Percentiles rank a stretch among this genome's conserved stretches.
Conservation (phyloP, 1,139 yeast genomes). For the Blastobotrys buckinghamii region DNA sequence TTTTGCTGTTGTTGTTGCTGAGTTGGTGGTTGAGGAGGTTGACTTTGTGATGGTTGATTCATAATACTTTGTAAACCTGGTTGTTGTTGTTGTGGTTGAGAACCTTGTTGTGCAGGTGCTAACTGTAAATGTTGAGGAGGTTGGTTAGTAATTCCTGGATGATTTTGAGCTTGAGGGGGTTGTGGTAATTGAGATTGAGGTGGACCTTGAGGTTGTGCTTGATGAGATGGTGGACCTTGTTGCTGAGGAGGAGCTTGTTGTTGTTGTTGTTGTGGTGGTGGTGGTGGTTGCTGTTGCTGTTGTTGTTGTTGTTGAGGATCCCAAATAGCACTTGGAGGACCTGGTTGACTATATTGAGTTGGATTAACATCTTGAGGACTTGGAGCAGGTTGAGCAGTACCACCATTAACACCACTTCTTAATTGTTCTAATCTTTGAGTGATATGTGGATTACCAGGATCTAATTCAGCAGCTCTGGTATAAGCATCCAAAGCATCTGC, state of each 20-base stretch:
- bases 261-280: conserved; percentile 20
- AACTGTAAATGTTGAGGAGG: conserved; percentile 11
- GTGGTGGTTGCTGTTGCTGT: conserved; percentile 26
- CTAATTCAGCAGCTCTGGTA: conserved; percentile 90
- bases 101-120: neutral
- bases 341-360: conserved; percentile 36
- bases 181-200: conserved; percentile 18
- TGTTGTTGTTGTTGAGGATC: conserved; percentile 25
- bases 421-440: conserved; percentile 87
- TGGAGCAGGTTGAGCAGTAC: conserved; percentile 44
- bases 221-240: conserved; percentile 28
- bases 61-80: too few relatives aligned
- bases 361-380: conserved; percentile 38
- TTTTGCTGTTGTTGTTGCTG: neutral
- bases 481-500: conserved; percentile 95
- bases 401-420: conserved; percentile 66
- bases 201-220: conserved; percentile 21
- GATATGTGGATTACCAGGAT: conserved; percentile 91
- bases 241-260: conserved; percentile 27
- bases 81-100: conserved; percentile 11
- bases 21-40: neutral
- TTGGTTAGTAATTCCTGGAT: too few relatives aligned
- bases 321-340: conserved; percentile 30
- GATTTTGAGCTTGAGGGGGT: conserved; percentile 1
- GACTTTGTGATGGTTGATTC: conserved; percentile 6